Evolutionary conservation across 768 basidiomycete genomes (phyloP), one percentile per base, ranked within the genome.

Genomic region (Lactarius deliciosus): DNA sequence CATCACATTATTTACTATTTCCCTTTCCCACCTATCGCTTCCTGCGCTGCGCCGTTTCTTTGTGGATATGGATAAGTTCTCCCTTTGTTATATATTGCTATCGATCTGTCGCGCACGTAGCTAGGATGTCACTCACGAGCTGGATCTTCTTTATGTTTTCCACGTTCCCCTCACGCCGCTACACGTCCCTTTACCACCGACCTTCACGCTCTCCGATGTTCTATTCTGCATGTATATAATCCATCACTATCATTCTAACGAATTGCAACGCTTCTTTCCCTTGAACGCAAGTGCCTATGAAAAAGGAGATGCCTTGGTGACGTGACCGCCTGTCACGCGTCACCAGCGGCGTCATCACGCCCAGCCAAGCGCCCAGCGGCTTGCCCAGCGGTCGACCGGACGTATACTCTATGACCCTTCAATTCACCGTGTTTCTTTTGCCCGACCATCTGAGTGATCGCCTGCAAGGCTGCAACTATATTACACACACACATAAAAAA

Each of bases 41-140:
- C 22, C 47, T 50, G 32, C 60, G 32, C 45, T n/a, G 34, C 36
- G n/a, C 16, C 30, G 28, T 28, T 38, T 50, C 13, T 22, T 28
- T 63, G 45, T 58, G 45, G 45, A 50, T 62, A 28, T 38, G 55
- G 36, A 36, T 36, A 36, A 9, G 36, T 61, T 58, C 16, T 34
- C 36, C 16, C 38, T 63, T 57, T 63, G 57, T 3, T 66, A 53
- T 66, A 57, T 63, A 53, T 54, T 25, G 61, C 57, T 67, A 41
- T 63, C 61, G 40, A 43, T 40, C 40, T 41, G 50, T 58, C 61
- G 40, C 57, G n/a, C 47, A 32, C 56, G 57, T 20, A 28, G 30
- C 13, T 1, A 41, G 18, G 64, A 64, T 64, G 50, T 63, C 61
- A 22, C 40, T 66, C 50, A 67, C 66, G 66, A 66, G 32, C 36